Evolutionary conservation across 371 early-diverging fungal genomes (phyloP), one percentile per base, ranked within the genome.

Genomic region (Circinella umbellata): DNA sequence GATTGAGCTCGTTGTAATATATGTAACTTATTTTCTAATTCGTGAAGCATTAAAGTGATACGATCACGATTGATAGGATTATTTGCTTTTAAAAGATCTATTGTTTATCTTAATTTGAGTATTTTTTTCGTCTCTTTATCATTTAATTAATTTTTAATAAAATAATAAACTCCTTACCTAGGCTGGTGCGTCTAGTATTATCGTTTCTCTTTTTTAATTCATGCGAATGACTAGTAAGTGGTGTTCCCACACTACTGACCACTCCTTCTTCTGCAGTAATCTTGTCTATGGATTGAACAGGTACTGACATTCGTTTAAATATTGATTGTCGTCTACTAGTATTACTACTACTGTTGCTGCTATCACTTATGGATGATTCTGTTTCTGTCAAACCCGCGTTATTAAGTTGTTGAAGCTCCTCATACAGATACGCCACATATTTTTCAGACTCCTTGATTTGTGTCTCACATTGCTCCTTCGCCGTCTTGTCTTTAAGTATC

Each of bases 1-100:
- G 42, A 67, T 54, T 37, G 75, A 63, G 20, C 49, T 37, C 65
- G 47, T 38, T 64, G 38, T 15, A 47, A 15, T 36, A 48, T 7
- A 62, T 94, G 92, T 5, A 96, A 89, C 79, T 95, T 95, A 71
- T 88, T 90, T 53, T 91, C 88, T 61, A 96, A 80, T 72, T 95
- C 94, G 36, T 89, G 88, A 34, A 96, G 79, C 77, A 93, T 94
- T 68, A 91, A 80, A 27, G 92, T 90, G n/a, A 97, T 90, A 74
- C 95, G 94, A 61, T 91, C 91, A n/a, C 84, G 78, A 9, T 94
- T 93, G 66, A 95, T 86, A 3, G 91, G 86, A 18, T 91, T 91
- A 54, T 91, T 90, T n/a, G 90, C 85, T 71, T 90, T 90, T 61
- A 92, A 80, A 71, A 92, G 82, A 72, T 92, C 93, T 81, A 76